A percentile compares a stretch with the other conserved stretches of the same genome.
Conservation (phyloP, 192 early-diverging fungal species). For the Coemansia sp. region DNA sequence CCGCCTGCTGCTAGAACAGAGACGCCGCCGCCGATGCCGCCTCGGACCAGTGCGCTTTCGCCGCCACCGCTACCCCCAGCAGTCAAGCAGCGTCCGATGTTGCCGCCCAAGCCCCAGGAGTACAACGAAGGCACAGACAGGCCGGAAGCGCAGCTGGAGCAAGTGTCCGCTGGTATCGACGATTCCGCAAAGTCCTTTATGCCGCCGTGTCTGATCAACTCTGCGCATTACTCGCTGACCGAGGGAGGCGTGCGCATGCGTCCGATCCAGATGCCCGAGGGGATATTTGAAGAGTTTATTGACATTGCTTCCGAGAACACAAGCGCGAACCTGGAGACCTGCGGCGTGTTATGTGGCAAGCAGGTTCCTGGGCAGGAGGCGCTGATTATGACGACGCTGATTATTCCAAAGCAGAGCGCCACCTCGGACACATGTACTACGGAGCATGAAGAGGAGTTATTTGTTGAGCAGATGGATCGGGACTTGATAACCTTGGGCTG, state of each 20-base stretch:
- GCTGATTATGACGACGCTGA: constrained; percentile 63
- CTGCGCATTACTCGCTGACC: constrained; percentile 47
- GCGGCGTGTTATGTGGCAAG: constrained; percentile 77
- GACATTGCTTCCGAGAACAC: constrained; percentile 72
- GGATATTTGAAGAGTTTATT: constrained; percentile 66
- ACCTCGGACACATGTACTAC: constrained; percentile 84
- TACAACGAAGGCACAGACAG: constrained; percentile 16
- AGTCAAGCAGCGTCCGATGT: constrained; percentile 10
- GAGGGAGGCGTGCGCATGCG: constrained; percentile 64
- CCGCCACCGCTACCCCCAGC: too few species aligned
- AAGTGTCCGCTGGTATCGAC: neutral
- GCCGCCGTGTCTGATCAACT: constrained; percentile 30
- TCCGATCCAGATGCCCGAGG: constrained; percentile 61
- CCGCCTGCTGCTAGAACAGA: neutral
- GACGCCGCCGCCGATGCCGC: constrained; percentile 10
- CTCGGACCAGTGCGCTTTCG: constrained; percentile 1
- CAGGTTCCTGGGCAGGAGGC: constrained; percentile 54
- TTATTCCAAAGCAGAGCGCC: constrained; percentile 86
- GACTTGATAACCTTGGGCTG: constrained; percentile 84
- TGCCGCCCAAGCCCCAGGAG: constrained; percentile 49
- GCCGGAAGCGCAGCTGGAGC: neutral
- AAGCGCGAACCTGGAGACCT: constrained; percentile 77
- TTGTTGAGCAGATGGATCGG: constrained; percentile 68
- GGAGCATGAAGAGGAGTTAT: constrained; percentile 79
- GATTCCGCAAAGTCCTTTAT: constrained; percentile 20